These are phyloP conservation scores for Colletotrichum orbiculare DNA, from an alignment of 2,329 filamentous ascomycete species.

Conservation along the genomic window DNA sequence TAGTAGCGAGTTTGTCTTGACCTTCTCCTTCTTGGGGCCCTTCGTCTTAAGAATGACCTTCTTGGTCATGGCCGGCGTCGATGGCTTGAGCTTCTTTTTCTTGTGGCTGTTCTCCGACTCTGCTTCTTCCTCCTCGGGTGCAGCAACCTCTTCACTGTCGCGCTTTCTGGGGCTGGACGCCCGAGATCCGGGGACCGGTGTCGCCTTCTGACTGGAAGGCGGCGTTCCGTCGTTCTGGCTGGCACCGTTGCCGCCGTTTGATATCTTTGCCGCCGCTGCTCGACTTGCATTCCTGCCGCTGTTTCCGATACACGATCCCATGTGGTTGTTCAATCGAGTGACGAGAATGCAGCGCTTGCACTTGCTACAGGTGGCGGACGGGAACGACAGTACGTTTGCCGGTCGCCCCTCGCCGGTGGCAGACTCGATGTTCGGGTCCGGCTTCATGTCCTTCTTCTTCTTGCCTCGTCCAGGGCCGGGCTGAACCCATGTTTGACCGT, in stretches of 20 bases:
- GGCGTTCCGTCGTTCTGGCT: conserved; percentile 68
- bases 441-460: conserved; percentile 82
- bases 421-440: conserved; percentile 59
- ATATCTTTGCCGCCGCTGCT: conserved; percentile 72
- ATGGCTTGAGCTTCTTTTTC: conserved; percentile 69
- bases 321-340: conserved; percentile 74
- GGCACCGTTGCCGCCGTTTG: conserved; percentile 62
- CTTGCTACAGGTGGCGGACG: conserved; percentile 74
- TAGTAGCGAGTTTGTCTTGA: conserved; percentile 61
- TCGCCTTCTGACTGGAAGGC: conserved; percentile 72
- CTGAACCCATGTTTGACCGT: conserved; percentile 83
- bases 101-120: conserved; percentile 63
- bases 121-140: conserved; percentile 57
- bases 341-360: conserved; percentile 75
- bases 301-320: conserved; percentile 75
- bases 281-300: conserved; percentile 72
- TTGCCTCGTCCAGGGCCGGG: conserved; percentile 77
- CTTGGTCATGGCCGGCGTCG: conserved; percentile 52
- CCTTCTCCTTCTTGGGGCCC: conserved; percentile 65
- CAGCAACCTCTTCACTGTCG: conserved; percentile 63
- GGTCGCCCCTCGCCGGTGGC: conserved; percentile 64
- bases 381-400: conserved; percentile 71
- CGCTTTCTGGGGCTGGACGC: conserved; percentile 67
- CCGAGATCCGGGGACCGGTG: conserved; percentile 65
- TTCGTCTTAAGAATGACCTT: conserved; percentile 68